Conservation (phyloP, 345 rosid species). For the Eucalyptus globulus region DNA sequence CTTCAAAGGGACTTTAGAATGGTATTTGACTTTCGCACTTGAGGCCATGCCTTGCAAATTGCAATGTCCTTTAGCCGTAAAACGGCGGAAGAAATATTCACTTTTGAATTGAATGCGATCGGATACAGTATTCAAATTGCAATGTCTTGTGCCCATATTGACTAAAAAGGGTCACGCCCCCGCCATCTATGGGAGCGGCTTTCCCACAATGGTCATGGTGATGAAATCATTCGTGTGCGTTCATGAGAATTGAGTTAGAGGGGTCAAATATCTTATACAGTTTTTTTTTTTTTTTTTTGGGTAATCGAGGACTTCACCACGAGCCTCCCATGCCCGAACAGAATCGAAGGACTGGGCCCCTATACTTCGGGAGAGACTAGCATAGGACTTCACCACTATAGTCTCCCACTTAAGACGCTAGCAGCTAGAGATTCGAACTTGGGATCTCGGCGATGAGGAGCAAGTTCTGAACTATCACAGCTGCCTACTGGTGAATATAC, state of each 20-base stretch:
- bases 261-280: not conserved
- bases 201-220: not conserved
- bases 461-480: no score
- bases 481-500: no score
- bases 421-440: no score
- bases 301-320: no score
- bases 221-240: rapidly evolving
- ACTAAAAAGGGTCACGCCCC: not conserved
- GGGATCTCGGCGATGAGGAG: no score
- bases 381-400: no score
- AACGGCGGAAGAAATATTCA: not conserved
- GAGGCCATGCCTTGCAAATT: not conserved
- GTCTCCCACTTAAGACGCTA: no score
- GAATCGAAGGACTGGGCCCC: no score
- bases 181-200: not conserved
- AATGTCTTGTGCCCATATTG: not conserved
- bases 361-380: no score
- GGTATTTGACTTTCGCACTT: not conserved
- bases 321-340: no score
- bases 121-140: not conserved
- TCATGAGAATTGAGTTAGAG: not conserved
- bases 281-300: no score
- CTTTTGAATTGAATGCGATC: not conserved
- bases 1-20: not conserved
- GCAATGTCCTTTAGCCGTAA: not conserved